A percentile compares a stretch with the other conserved stretches of the same genome.
Conservation (phyloP, 805 yeast species). For the Candida coquimbonensis region DNA sequence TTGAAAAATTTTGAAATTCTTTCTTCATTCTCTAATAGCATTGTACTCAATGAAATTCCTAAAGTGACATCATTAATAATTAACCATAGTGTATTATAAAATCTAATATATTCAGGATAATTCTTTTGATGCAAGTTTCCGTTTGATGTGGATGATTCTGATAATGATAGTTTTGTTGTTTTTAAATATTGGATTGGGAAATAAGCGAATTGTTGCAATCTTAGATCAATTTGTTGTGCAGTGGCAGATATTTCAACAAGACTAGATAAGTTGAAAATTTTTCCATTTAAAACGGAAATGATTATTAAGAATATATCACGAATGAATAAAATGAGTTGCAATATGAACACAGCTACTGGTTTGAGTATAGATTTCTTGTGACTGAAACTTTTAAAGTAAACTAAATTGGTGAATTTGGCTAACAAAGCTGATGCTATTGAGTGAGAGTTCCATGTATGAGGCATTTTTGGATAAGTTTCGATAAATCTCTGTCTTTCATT, state of each 20-base stretch:
- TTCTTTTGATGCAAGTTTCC: constrained; percentile 35
- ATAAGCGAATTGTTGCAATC: constrained; percentile 68
- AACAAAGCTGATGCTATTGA: not conserved
- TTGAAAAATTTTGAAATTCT: constrained; percentile 23
- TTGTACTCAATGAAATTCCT: constrained; percentile 55
- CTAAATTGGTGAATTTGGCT: not conserved
- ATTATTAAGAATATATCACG: constrained; percentile 13
- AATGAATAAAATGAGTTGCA: constrained; percentile 8
- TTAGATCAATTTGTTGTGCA: constrained; percentile 70
- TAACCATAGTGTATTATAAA: constrained; percentile 86
- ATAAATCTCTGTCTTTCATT: constrained; percentile 8
- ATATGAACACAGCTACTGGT: constrained; percentile 7
- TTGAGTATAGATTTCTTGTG: constrained; percentile 5
- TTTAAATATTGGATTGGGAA: constrained; percentile 74
- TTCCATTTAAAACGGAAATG: constrained; percentile 25
- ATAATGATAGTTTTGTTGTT: constrained; percentile 27
- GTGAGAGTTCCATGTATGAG: constrained; percentile 10
- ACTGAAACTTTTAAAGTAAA: not conserved
- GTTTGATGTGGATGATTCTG: constrained; percentile 20
- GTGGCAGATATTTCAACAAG: constrained; percentile 47
- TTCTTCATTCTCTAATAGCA: constrained; percentile 33
- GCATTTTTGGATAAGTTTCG: constrained; percentile 10
- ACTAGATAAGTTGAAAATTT: constrained; percentile 17
- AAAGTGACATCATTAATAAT: constrained; percentile 73
- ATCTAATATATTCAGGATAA: constrained; percentile 60